Base-by-base conservation (phyloP, 129 eudicot species). In the Heracleum sosnowskyi region DNA sequence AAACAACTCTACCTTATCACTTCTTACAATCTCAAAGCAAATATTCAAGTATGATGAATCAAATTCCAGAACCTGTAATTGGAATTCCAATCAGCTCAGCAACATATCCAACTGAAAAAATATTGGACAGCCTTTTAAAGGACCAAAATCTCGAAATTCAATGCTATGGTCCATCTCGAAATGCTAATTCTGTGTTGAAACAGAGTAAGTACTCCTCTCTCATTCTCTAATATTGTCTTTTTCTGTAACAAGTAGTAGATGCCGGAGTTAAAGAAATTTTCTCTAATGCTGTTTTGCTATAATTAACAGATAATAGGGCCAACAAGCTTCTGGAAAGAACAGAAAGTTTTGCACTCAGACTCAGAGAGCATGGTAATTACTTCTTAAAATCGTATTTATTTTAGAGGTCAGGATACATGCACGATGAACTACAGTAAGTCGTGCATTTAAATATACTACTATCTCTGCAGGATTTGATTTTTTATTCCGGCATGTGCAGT, bases 321-420 rank as follows among this genome's bases (percentile, higher is more conserved):
- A 62, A 71, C 15, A 12, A 76, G 29, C 4, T 34, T 70, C 26
- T 42, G 35, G 62, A 79, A 33, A 55, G 45, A 33, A 18, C 45
- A 33, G 78, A 60, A 41, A 42, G 78, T 55, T 66, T 68, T 53
- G 57, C 80, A 34, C 53, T 44, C 74, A 41, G 70, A 47, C 37
- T 72, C 69, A 81, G 73, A 80, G 34, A 71, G 29, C 76, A 85
- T 63, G 84, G 83, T 80, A 57, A 40, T 29, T 46, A 40, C 36
- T 31, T n/a, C n/a, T n/a, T n/a, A n/a, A n/a, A n/a, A n/a, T n/a
- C n/a, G n/a, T 12, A 7, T 5, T 28, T 29, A 66, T 16, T 1
- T 31, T 29, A 29, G 20, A 33, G 69, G 72, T 34, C 15, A 64
- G 31, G 1, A 55, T n/a, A 55, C 64, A 55, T n/a, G 29, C 64